Conservation (phyloP, 768 basidiomycete genomes). For the Pisolithus tinctorius region DNA sequence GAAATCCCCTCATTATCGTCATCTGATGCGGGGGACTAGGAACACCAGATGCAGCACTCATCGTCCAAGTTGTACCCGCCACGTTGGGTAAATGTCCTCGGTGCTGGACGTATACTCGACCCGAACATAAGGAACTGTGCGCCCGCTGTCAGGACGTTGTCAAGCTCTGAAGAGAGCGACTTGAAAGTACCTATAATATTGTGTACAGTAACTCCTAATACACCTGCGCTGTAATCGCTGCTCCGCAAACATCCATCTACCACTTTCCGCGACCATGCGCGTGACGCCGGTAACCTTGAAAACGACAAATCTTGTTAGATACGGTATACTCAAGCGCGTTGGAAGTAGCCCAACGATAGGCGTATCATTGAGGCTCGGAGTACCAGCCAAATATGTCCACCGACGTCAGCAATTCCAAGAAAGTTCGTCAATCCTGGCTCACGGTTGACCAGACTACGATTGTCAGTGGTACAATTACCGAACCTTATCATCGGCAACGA, state of each 20-base stretch:
- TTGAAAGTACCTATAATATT: neutral
- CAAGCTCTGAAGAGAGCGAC: neutral
- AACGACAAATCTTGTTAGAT: neutral
- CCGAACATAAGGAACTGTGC: slow-evolving; percentile 50
- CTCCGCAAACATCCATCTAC: neutral
- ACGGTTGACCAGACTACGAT: neutral
- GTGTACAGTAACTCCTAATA: neutral
- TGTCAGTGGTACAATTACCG: neutral
- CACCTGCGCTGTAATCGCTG: neutral
- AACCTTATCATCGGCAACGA: slow-evolving; percentile 1
- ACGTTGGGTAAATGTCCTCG: slow-evolving; percentile 71
- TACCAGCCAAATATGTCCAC: neutral
- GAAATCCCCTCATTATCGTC: neutral
- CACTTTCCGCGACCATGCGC: neutral
- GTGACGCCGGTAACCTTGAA: neutral
- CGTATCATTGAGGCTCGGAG: neutral
- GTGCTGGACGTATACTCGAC: slow-evolving; percentile 78
- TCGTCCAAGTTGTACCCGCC: slow-evolving; percentile 58
- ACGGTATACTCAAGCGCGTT: neutral
- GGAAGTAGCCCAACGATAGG: neutral
- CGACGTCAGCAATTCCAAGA: neutral
- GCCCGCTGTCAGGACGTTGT: slow-evolving; percentile 43
- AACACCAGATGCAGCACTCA: slow-evolving; percentile 21
- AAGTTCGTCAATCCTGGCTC: neutral
- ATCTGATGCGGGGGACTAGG: neutral